Evolutionary conservation across 805 yeast genomes (phyloP).

Genomic region (Starmera amethionina): DNA sequence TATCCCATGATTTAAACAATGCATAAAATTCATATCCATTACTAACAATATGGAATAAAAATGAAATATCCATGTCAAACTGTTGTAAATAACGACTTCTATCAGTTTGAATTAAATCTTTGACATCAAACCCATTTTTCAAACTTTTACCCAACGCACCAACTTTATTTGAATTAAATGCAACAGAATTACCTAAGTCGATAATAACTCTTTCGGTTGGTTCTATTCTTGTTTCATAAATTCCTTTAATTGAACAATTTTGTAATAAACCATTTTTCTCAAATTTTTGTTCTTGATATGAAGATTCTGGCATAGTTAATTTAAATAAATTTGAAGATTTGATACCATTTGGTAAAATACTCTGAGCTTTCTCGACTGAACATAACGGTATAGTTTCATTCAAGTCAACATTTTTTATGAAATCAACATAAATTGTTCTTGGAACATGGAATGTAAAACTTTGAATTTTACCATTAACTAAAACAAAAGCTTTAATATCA

Average conservation of each 20-base stretch:
- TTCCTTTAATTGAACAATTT: constrained; percentile 49
- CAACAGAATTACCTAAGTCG: constrained; percentile 65
- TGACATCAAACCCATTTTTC: constrained; percentile 70
- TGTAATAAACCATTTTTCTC: constrained; percentile 56
- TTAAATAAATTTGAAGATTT: constrained; percentile 44
- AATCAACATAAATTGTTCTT: constrained; percentile 59
- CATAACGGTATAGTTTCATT: constrained; percentile 36
- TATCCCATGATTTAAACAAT: constrained; percentile 55
- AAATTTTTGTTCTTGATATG: constrained; percentile 43
- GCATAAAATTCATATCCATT: constrained; percentile 71
- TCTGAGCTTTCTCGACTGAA: constrained; percentile 46
- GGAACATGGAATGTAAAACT: constrained; percentile 65
- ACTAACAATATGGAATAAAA: constrained; percentile 58
- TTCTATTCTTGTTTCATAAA: constrained; percentile 68
- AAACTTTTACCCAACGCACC: constrained; percentile 83
- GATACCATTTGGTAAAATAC: constrained; percentile 62
- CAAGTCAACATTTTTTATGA: constrained; percentile 39
- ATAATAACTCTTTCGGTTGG: constrained; percentile 67
- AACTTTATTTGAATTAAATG: constrained; percentile 57
- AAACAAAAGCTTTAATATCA: constrained; percentile 61
- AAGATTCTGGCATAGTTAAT: constrained; percentile 58
- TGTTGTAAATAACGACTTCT: constrained; percentile 43
- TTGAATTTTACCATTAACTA: constrained; percentile 66
- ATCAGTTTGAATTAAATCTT: constrained; percentile 39
- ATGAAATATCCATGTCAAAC: constrained; percentile 48